A percentile compares a stretch with the other conserved stretches of the same genome.
Evolutionary conservation across 305 asterid genomes (phyloP).

Genomic region (Fraxinus ornus): DNA sequence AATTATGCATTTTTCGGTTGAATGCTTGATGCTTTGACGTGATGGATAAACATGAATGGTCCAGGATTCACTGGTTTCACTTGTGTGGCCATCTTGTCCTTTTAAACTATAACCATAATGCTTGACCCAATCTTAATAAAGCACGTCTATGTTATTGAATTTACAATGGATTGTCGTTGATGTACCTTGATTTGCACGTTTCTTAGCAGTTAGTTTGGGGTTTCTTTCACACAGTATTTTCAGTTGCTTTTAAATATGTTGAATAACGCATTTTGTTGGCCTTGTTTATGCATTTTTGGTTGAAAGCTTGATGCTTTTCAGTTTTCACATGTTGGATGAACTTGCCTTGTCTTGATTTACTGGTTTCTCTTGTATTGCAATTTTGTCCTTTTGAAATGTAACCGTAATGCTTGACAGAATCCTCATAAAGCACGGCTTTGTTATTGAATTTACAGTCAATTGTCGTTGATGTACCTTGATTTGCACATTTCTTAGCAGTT

Average conservation of each 20-base stretch:
- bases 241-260: slow-evolving; percentile 14
- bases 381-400: slow-evolving; percentile 22
- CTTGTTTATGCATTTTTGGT: background rate
- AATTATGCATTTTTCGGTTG: background rate
- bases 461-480: slow-evolving; percentile 18
- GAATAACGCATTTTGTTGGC: slow-evolving; percentile 10
- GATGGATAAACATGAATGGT: background rate
- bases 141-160: slow-evolving; percentile 13
- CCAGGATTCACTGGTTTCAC: background rate
- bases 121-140: slow-evolving; percentile 20
- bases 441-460: slow-evolving; percentile 17
- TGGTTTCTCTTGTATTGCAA: background rate
- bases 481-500: slow-evolving; percentile 20
- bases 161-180: slow-evolving; percentile 16
- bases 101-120: slow-evolving; percentile 18
- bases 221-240: slow-evolving; percentile 12
- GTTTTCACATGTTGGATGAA: background rate
- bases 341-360: background rate
- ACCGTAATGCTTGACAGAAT: slow-evolving; percentile 5
- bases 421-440: slow-evolving; percentile 17
- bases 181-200: slow-evolving; percentile 20
- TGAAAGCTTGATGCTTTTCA: background rate
- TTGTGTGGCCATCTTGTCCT: slow-evolving; percentile 5
- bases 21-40: background rate
- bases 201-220: slow-evolving; percentile 20